Conservation (phyloP, 2,329 filamentous ascomycete species). For the Fusarium ambrosium region DNA sequence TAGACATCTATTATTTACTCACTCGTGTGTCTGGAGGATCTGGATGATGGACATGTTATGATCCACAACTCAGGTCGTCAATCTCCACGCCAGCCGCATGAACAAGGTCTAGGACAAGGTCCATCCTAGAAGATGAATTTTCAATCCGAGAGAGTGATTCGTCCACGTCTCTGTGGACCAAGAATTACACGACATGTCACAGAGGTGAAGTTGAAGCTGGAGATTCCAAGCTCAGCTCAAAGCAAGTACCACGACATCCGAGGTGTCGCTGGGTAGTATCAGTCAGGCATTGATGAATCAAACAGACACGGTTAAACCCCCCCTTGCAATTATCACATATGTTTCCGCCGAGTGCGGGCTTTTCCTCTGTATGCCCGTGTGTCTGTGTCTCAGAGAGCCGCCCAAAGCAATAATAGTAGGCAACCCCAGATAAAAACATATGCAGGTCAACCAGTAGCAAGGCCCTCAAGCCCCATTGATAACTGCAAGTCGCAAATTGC, state of each 20-base stretch:
- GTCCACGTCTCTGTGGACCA: background rate
- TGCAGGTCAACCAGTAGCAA: constrained; percentile 22
- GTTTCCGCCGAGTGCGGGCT: background rate
- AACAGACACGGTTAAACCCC: background rate
- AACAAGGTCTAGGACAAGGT: background rate
- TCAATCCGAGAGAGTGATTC: background rate
- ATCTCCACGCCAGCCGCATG: constrained; percentile 8
- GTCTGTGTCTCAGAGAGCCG: background rate
- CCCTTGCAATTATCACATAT: background rate
- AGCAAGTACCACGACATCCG: background rate
- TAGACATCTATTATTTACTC: background rate
- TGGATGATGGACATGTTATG: background rate
- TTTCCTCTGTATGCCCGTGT: background rate
- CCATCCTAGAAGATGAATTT: constrained; percentile 1
- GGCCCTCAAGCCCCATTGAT: background rate
- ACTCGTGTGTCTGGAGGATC: constrained; percentile 11
- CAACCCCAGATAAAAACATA: constrained; percentile 12
- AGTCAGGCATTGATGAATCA: background rate
- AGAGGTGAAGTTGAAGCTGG: background rate
- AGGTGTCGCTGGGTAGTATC: background rate
- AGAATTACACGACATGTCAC: constrained; percentile 4
- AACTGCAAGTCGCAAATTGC: constrained; percentile 30
- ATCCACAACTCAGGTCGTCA: constrained; percentile 8
- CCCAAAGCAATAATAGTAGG: background rate
- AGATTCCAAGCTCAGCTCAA: background rate